Conservation (phyloP, 75 land plant species). For the Azolla pinnata region DNA sequence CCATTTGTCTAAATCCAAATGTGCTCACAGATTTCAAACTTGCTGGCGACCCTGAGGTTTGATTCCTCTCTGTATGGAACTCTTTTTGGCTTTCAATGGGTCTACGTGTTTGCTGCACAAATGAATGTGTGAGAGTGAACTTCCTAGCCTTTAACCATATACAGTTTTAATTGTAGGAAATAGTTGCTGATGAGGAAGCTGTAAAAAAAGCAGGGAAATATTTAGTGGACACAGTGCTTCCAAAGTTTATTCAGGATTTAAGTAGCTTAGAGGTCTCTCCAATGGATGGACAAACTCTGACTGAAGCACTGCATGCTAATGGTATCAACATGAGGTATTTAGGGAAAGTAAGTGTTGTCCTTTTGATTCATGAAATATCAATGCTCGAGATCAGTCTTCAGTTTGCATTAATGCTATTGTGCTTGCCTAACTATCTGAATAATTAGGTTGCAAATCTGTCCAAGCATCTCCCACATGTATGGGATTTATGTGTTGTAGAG, state of each 20-base stretch:
- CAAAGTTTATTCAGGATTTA: constrained; percentile 81
- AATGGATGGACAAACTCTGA: constrained; percentile 98
- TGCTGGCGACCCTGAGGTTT: constrained; percentile 64
- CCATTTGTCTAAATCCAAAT: constrained; percentile 74
- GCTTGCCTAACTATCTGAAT: too few relatives aligned
- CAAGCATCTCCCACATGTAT: constrained; percentile 77
- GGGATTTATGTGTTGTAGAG: constrained; percentile 76
- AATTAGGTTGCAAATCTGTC: constrained; percentile 70
- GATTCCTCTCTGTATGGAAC: neutral
- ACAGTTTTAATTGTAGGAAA: constrained; percentile 71
- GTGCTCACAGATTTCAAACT: constrained; percentile 87
- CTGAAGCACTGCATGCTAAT: constrained; percentile 98
- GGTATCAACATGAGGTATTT: constrained; percentile 91
- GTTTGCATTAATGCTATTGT: too few relatives aligned
- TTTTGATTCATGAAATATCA: too few relatives aligned
- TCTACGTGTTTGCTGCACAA: neutral
- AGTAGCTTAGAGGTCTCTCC: constrained; percentile 92
- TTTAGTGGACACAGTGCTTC: constrained; percentile 68
- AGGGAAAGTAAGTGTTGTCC: constrained; percentile 82
- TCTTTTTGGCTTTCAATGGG: neutral
- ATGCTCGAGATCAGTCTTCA: too few relatives aligned
- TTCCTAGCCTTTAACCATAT: too few relatives aligned
- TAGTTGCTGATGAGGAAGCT: constrained; percentile 75
- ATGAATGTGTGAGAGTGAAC: too few relatives aligned
- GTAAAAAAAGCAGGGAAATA: constrained; percentile 63